These are phyloP conservation scores for Glutinoglossum americanum DNA, from an alignment of 495 filamentous ascomycete genomes.

Conservation along the genomic window DNA sequence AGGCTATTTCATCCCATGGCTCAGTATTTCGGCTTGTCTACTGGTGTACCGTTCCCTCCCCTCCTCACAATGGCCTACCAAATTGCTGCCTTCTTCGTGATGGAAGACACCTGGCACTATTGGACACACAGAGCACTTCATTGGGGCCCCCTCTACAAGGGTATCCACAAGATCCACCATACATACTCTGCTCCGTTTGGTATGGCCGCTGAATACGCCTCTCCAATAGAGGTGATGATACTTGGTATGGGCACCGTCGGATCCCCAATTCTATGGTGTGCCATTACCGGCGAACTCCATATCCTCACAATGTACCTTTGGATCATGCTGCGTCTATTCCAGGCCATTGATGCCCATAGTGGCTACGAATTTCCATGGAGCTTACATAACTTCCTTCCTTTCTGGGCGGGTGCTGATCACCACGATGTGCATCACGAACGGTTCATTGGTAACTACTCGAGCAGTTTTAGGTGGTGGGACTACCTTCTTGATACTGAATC, in stretches of 20 bases:
- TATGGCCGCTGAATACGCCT: slow-evolving; percentile 90
- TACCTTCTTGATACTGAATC: slow-evolving; percentile 83
- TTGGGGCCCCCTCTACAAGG: slow-evolving; percentile 85
- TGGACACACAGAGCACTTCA: slow-evolving; percentile 88
- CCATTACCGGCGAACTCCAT: slow-evolving; percentile 66
- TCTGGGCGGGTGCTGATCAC: slow-evolving; percentile 95
- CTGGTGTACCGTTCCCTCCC: slow-evolving; percentile 73
- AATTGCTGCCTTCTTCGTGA: slow-evolving; percentile 80
- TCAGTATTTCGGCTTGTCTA: slow-evolving; percentile 73
- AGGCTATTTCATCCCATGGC: slow-evolving; percentile 96
- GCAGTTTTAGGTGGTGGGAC: slow-evolving; percentile 99
- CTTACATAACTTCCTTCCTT: slow-evolving; percentile 82
- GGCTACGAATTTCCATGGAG: slow-evolving; percentile 98
- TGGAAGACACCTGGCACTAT: slow-evolving; percentile 98
- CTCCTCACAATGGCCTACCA: slow-evolving; percentile 74
- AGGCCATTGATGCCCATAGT: slow-evolving; percentile 92
- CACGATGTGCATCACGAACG: slow-evolving; percentile 93
- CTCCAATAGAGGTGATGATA: slow-evolving; percentile 91
- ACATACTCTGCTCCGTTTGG: slow-evolving; percentile 95
- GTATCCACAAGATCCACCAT: slow-evolving; percentile 96
- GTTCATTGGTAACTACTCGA: slow-evolving; percentile 94
- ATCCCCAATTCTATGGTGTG: slow-evolving; percentile 66
- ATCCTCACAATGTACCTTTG: slow-evolving; percentile 95
- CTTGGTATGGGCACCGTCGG: slow-evolving; percentile 84
- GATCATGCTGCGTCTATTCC: slow-evolving; percentile 84